Base-by-base conservation (phyloP, 202 grass and related monocot species). In the Setaria italica region DNA sequence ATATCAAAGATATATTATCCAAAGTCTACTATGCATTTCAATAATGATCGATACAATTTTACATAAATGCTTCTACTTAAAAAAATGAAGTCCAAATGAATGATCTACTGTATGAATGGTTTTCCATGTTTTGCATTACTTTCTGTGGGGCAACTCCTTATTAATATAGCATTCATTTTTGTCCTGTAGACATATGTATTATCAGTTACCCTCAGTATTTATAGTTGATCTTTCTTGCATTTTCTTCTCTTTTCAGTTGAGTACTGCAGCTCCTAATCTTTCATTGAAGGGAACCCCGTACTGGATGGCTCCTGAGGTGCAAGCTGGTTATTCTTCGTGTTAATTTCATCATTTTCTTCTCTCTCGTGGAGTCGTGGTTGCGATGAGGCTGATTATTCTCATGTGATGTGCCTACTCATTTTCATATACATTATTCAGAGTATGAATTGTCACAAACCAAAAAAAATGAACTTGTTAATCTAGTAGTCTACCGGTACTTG, bases 261-360 rank as follows among this genome's bases (percentile, higher is more conserved):
- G 95, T 66, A 92, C 81, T 37, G 92, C 92, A 53, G 88, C 90
- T 76, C 90, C 92, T 32, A 90, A 91, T 85, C 90, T 91, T 85
- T 97, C 95, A 53, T 77, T 97, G 72, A 97, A 94, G 76, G 95
- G 95, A 82, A 97, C 95, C 48, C 92, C 95, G 65, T 92, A 97
- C 67, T 97, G 95, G 95, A 97, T 97, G 95, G 95, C 95, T 72
- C 95, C 95, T 69, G 95, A 97, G 92, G 94, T 97, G 68, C 12
- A 2, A 69, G 15, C 76, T 91, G 20, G 13, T 77, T 91, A 72
- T 80, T 76, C 67, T 33, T 82, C 21, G 15, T 66, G 42, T 77
- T 76, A 69, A 65, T 74, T 87, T 21, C 54, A 63, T 5, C 7
- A 67, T 82, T 72, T 66, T 14, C 17, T 76, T 63, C 21, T 67